Percentiles rank a stretch among this genome's conserved stretches.
These are phyloP conservation scores for Apium graveolens DNA, from an alignment of 129 eudicot species.

Conservation along the genomic window DNA sequence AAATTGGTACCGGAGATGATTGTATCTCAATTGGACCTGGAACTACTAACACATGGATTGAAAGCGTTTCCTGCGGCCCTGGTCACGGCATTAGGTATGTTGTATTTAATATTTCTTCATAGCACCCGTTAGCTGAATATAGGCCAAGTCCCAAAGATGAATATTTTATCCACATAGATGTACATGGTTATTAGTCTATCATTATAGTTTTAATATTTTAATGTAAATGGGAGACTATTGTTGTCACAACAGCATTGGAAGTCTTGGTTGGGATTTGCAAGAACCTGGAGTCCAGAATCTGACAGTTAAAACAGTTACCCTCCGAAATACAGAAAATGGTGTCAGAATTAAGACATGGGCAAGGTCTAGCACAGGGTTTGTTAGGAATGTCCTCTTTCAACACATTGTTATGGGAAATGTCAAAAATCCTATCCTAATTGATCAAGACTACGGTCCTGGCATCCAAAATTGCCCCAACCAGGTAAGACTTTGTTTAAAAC, in stretches of 20 bases:
- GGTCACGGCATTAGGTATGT: slow-evolving; percentile 19
- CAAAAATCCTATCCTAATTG: background rate
- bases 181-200: background rate
- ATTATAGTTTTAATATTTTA: background rate
- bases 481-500: background rate
- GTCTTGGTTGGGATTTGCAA: slow-evolving; percentile 4
- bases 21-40: slow-evolving; percentile 22
- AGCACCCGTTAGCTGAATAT: background rate
- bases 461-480: background rate
- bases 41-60: slow-evolving; percentile 7
- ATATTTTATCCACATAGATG: background rate
- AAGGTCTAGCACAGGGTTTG: background rate
- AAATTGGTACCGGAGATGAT: slow-evolving; percentile 15
- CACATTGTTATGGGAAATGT: background rate
- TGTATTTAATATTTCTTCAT: background rate
- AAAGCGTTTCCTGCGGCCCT: slow-evolving; percentile 17
- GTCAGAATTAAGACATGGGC: slow-evolving; percentile 3
- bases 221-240: background rate
- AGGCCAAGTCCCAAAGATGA: background rate
- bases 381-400: background rate
- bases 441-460: background rate
- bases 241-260: background rate
- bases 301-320: background rate
- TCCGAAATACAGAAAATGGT: background rate
- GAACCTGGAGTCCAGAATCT: background rate